phyloP scores from a whole-genome alignment of 2,329 filamentous ascomycete species.

The Fusarium burgessii region DNA sequence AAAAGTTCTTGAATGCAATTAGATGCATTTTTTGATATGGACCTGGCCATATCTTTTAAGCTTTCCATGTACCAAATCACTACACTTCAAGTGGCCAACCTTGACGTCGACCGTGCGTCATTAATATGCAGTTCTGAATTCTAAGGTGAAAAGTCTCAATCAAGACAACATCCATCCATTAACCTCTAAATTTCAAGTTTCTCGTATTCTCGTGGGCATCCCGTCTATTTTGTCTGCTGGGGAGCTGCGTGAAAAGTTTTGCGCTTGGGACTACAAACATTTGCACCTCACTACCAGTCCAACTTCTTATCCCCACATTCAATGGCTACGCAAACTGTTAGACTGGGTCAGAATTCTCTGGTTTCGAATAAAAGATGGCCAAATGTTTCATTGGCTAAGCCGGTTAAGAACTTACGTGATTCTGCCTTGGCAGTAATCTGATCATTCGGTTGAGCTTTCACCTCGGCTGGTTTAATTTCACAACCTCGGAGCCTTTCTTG shows the following conservation, averaged over 20 bases:
- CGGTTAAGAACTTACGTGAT: not conserved
- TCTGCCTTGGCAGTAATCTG: not conserved
- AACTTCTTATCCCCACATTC: slow-evolving; percentile 4
- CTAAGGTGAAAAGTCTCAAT: not conserved
- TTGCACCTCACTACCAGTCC: not conserved
- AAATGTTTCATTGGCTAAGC: not conserved
- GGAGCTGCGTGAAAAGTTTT: not conserved
- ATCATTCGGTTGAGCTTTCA: slow-evolving; percentile 1
- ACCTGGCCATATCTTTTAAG: not conserved
- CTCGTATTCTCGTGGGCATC: not conserved
- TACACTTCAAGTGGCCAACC: not conserved
- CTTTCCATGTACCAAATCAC: not conserved
- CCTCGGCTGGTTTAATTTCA: slow-evolving; percentile 1
- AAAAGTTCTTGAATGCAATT: no score
- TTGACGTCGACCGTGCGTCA: not conserved
- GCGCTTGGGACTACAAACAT: not conserved
- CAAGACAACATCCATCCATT: no score
- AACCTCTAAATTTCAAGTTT: no score
- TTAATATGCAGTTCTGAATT: not conserved
- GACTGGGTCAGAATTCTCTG: not conserved
- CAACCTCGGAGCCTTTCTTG: not conserved
- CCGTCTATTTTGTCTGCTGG: no score
- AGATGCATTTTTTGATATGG: not conserved
- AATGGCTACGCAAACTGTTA: not conserved
- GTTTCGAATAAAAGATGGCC: not conserved